These are phyloP conservation scores for Lepidium didymum DNA, from an alignment of 345 rosid genomes.

Conservation along the genomic window DNA sequence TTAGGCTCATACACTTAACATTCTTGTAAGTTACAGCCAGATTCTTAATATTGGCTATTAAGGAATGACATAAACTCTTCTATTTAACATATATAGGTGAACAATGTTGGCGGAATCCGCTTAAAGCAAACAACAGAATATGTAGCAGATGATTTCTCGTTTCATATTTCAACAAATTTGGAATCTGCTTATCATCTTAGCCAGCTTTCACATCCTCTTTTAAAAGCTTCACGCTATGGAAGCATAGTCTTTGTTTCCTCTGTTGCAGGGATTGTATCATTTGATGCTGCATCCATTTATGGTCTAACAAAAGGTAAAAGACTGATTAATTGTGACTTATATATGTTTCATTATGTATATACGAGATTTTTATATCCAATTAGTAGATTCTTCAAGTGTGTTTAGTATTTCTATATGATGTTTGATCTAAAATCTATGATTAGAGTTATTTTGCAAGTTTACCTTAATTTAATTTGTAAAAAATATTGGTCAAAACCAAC, in stretches of 20 bases:
- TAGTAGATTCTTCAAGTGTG: no score
- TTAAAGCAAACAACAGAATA: constrained; percentile 35
- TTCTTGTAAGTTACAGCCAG: constrained; percentile 7
- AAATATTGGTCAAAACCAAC: no score
- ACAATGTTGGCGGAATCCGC: constrained; percentile 42
- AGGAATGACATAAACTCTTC: neutral
- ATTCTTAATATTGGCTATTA: neutral
- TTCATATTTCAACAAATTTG: constrained; percentile 35
- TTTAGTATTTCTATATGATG: no score
- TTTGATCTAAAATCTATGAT: no score
- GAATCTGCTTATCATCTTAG: constrained; percentile 43
- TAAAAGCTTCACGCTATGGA: constrained; percentile 45
- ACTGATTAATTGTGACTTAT: neutral
- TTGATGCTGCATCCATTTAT: constrained; percentile 24
- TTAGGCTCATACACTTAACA: no score
- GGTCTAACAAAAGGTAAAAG: constrained; percentile 36
- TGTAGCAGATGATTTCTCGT: constrained; percentile 35
- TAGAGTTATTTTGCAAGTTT: no score
- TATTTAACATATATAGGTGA: constrained; percentile 28
- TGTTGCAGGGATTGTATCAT: constrained; percentile 21
- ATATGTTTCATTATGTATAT: neutral
- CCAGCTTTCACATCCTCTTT: constrained; percentile 44
- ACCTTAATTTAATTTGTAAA: no score
- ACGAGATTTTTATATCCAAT: no score
- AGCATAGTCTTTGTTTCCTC: constrained; percentile 47